These are phyloP conservation scores for Stenocarpella maydis DNA, from an alignment of 2,329 filamentous ascomycete genomes.

Conservation along the genomic window DNA sequence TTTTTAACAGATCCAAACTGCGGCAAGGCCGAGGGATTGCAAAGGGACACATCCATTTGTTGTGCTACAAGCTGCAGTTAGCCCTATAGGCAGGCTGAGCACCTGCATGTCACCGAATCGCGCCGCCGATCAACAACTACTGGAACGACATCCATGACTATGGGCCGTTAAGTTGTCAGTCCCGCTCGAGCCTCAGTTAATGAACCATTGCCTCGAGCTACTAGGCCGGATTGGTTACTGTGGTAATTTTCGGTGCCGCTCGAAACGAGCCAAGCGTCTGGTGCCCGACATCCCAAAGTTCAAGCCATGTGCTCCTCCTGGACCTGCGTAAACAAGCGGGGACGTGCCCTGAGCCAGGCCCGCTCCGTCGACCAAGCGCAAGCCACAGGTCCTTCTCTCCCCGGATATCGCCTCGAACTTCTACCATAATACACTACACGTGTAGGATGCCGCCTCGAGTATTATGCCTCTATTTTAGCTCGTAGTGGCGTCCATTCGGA, in stretches of 20 bases:
- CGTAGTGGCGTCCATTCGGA: background rate
- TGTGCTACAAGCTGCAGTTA: background rate
- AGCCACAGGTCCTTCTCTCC: background rate
- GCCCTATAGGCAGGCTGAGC: background rate
- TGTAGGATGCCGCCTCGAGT: background rate
- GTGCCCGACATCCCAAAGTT: background rate
- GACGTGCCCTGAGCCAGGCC: background rate
- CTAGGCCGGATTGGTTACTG: slow-evolving; percentile 2
- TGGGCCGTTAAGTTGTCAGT: slow-evolving; percentile 15
- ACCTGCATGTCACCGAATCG: slow-evolving; percentile 10
- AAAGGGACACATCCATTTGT: too few species aligned
- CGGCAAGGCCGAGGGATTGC: background rate
- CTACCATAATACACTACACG: background rate
- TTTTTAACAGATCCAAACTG: background rate
- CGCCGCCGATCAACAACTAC: slow-evolving; percentile 21
- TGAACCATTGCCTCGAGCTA: background rate
- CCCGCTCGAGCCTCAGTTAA: slow-evolving; percentile 16
- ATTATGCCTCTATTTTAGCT: background rate
- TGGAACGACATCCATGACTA: slow-evolving; percentile 14
- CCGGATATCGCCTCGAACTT: background rate
- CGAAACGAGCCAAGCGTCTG: background rate
- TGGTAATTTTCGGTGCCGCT: slow-evolving; percentile 4
- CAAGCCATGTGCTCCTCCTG: background rate
- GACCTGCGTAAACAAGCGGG: background rate
- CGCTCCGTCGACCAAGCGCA: slow-evolving; percentile 2